Conservation (phyloP, 169 alveolate species). For the Plasmodium gallinaceum region DNA sequence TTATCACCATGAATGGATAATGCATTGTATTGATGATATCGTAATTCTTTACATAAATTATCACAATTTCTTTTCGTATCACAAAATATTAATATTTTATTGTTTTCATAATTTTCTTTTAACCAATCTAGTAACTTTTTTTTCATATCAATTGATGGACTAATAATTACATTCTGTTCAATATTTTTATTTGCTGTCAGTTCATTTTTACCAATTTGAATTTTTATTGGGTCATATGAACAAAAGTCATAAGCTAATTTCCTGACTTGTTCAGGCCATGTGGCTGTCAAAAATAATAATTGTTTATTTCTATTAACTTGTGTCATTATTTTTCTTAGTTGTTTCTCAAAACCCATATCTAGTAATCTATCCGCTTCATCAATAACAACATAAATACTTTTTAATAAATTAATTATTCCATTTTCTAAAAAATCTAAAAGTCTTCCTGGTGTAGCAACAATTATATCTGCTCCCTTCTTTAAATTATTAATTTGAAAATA, state of each 20-base stretch:
- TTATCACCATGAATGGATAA: conserved; percentile 94
- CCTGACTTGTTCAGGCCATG: conserved; percentile 94
- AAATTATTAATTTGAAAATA: conserved; percentile 82
- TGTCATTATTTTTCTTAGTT: conserved; percentile 89
- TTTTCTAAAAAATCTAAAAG: conserved; percentile 92
- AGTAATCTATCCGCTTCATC: conserved; percentile 99
- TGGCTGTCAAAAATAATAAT: conserved; percentile 94
- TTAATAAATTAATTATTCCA: conserved; percentile 88
- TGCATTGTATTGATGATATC: conserved; percentile 89
- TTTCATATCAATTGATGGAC: conserved; percentile 85
- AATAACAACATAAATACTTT: conserved; percentile 94
- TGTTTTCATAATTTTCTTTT: conserved; percentile 81
- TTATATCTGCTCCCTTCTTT: conserved; percentile 93
- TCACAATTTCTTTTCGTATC: conserved; percentile 90
- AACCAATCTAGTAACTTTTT: conserved; percentile 79
- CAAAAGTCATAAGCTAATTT: conserved; percentile 92
- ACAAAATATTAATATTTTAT: conserved; percentile 87
- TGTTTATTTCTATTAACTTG: conserved; percentile 95
- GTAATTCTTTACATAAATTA: conserved; percentile 87
- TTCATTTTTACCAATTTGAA: conserved; percentile 92
- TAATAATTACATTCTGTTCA: conserved; percentile 83
- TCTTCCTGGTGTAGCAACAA: conserved; percentile 98
- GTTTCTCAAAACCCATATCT: conserved; percentile 98
- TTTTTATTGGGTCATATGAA: conserved; percentile 89
- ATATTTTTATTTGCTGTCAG: conserved; percentile 90